phyloP scores from a whole-genome alignment of 192 early-diverging fungal species.

The Umbelopsis vinacea region DNA sequence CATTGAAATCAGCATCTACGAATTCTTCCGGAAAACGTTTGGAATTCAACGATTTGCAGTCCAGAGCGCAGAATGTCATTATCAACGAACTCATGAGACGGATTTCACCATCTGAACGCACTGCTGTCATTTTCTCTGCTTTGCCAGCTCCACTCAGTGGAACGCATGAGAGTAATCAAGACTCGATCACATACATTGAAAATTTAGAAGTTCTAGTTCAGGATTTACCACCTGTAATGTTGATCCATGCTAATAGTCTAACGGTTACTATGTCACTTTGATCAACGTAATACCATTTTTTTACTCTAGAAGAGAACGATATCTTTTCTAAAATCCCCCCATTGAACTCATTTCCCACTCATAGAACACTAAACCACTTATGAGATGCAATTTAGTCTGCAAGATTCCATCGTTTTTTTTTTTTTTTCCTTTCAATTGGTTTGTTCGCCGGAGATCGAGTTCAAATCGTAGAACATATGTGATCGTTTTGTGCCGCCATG shows the following conservation, averaged over 20 bases:
- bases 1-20: neutral
- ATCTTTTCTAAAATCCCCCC: too few relatives aligned
- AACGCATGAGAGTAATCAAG: slow-evolving; percentile 45
- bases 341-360: too few relatives aligned
- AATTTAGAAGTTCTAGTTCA: slow-evolving; percentile 54
- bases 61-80: slow-evolving; percentile 57
- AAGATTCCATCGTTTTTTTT: too few relatives aligned
- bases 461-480: too few relatives aligned
- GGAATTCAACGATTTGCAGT: slow-evolving; percentile 60
- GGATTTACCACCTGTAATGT: slow-evolving; percentile 58
- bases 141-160: slow-evolving; percentile 60
- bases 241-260: slow-evolving; percentile 68
- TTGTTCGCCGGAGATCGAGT: too few relatives aligned
- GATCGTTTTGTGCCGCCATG: too few relatives aligned
- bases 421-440: too few relatives aligned
- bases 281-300: neutral
- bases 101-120: slow-evolving; percentile 47
- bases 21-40: slow-evolving; percentile 11
- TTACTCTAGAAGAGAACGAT: too few relatives aligned
- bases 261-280: slow-evolving; percentile 68
- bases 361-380: too few relatives aligned
- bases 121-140: slow-evolving; percentile 63
- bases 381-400: too few relatives aligned
- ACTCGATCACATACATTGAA: slow-evolving; percentile 52
- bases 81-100: slow-evolving; percentile 66